A percentile compares a stretch with the other conserved stretches of the same genome.
Conservation (phyloP, 345 rosid species). For the Heritiera fomes region DNA sequence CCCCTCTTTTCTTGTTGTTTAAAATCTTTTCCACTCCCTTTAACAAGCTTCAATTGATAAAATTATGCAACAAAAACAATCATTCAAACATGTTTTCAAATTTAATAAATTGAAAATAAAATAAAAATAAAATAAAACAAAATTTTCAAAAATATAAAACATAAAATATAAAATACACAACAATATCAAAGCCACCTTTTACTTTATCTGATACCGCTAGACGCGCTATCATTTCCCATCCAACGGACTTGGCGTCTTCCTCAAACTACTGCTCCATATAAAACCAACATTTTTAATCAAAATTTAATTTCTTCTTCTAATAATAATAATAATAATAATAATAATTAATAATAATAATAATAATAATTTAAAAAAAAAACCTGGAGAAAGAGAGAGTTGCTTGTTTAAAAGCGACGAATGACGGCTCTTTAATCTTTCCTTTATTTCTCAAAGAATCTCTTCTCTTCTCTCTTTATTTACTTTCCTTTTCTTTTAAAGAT, state of each 20-base stretch:
- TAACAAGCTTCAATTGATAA: no score
- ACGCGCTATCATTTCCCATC: conserved; percentile 30
- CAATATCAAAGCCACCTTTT: no score
- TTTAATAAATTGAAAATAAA: no score
- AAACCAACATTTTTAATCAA: no score
- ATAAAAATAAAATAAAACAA: no score
- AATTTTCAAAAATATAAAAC: no score
- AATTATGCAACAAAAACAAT: no score
- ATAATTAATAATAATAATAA: background rate
- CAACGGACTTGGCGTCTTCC: conserved; percentile 16
- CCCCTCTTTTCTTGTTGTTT: no score
- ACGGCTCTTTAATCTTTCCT: conserved; percentile 30
- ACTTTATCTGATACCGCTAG: conserved; percentile 16
- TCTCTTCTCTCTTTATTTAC: conserved; percentile 12
- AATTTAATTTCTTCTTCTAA: background rate
- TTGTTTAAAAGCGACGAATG: conserved; percentile 33
- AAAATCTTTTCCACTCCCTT: no score
- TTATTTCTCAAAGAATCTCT: conserved; percentile 25
- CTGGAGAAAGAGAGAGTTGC: background rate
- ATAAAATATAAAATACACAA: no score
- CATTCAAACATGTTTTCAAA: no score
- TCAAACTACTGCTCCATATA: no score
- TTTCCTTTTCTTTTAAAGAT: background rate
- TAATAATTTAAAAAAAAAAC: background rate
- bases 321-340: background rate